Conservation (phyloP, 2,329 filamentous ascomycete genomes). For the Botryosphaeria agaves region DNA sequence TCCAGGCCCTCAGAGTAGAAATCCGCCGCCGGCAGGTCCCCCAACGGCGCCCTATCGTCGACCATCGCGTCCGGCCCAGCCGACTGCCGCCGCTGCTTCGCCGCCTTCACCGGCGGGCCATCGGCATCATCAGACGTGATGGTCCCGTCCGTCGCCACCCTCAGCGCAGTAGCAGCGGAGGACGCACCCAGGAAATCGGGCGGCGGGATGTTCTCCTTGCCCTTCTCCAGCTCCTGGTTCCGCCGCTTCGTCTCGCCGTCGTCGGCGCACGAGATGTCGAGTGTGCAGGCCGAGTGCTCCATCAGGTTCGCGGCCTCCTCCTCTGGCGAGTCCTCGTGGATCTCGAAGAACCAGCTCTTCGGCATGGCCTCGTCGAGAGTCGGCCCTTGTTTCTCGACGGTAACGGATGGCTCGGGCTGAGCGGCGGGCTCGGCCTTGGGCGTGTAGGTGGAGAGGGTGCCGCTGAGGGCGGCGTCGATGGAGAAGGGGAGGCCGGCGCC, state of each 20-base stretch:
- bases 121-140: too few species aligned
- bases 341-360: conserved; percentile 72
- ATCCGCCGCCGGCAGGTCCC: conserved; percentile 16
- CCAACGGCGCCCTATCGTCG: conserved; percentile 20
- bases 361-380: conserved; percentile 40
- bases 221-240: conserved; percentile 40
- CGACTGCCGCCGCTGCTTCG: conserved; percentile 10
- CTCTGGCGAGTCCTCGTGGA: conserved; percentile 81
- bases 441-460: conserved; percentile 47
- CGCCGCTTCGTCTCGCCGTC: conserved; percentile 41
- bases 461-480: conserved; percentile 66
- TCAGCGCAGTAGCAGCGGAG: neutral
- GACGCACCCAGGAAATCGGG: conserved; percentile 15
- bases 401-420: conserved; percentile 12
- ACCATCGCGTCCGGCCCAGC: conserved; percentile 20
- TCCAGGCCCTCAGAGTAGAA: conserved; percentile 22
- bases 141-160: neutral
- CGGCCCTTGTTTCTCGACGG: conserved; percentile 17
- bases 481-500: conserved; percentile 50
- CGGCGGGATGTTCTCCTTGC: conserved; percentile 91
- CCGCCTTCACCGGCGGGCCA: conserved; percentile 11
- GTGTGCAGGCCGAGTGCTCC: conserved; percentile 70
- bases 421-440: conserved; percentile 20
- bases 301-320: conserved; percentile 86
- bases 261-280: conserved; percentile 85